phyloP scores from a whole-genome alignment of 176 grass and related monocot species.

The Areca catechu region DNA sequence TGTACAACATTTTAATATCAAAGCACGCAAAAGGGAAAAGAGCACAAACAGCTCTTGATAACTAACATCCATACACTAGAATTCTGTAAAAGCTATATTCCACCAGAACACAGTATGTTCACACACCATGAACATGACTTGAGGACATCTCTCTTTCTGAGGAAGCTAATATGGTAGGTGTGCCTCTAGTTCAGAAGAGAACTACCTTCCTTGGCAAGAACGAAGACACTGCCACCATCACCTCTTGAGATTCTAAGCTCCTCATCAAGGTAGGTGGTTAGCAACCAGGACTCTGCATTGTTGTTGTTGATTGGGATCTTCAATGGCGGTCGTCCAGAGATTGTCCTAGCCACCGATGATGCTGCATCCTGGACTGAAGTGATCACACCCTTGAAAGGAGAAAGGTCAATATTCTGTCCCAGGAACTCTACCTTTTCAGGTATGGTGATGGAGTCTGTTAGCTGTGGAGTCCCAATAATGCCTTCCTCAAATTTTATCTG shows the following conservation, averaged over 20 bases:
- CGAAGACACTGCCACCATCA: constrained; percentile 60
- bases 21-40: no score
- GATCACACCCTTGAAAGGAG: constrained; percentile 65
- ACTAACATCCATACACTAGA: no score
- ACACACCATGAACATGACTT: no score
- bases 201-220: constrained; percentile 73
- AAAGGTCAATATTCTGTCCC: constrained; percentile 76
- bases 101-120: no score
- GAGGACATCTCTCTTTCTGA: no score
- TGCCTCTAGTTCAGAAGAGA: constrained; percentile 29
- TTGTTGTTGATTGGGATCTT: constrained; percentile 66
- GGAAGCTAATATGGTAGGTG: no score
- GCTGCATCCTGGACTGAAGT: constrained; percentile 69
- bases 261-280: constrained; percentile 87
- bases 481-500: constrained; percentile 97
- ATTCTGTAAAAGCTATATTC: no score
- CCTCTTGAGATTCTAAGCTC: constrained; percentile 78
- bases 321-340: constrained; percentile 67
- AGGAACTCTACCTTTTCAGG: constrained; percentile 75
- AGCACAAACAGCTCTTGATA: no score
- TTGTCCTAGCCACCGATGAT: constrained; percentile 63
- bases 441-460: constrained; percentile 66
- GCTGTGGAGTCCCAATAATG: constrained; percentile 79
- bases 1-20: no score
- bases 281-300: constrained; percentile 63